Conservation (phyloP, 306 rosid genomes). For the Astragalus glycyphyllos region DNA sequence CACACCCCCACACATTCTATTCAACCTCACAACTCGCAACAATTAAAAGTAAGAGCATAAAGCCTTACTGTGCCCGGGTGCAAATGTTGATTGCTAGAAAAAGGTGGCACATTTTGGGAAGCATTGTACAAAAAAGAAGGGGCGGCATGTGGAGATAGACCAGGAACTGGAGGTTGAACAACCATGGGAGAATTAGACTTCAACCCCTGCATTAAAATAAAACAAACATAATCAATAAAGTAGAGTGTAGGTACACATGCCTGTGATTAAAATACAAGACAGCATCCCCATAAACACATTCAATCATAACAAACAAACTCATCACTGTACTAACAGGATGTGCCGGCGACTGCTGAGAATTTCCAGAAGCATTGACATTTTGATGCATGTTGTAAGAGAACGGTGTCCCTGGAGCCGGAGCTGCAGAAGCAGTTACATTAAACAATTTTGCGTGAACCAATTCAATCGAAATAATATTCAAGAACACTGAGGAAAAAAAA, state of each 20-base stretch:
- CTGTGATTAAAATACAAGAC: not conserved
- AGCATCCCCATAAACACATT: constrained; percentile 7
- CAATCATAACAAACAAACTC: constrained; percentile 21
- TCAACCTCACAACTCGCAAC: constrained; percentile 17
- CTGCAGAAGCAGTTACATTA: constrained; percentile 38
- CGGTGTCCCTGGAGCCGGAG: constrained; percentile 33
- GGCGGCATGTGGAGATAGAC: constrained; percentile 42
- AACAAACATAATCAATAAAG: constrained; percentile 1
- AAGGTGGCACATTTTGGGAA: constrained; percentile 43
- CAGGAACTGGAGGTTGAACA: constrained; percentile 58
- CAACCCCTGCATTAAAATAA: constrained; percentile 46
- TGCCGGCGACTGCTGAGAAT: constrained; percentile 49
- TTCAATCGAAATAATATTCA: not conserved
- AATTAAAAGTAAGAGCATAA: not conserved
- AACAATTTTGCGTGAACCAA: constrained; percentile 17
- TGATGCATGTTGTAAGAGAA: constrained; percentile 40
- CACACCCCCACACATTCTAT: not conserved
- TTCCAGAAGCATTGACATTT: constrained; percentile 42
- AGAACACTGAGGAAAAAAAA: not conserved
- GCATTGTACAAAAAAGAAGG: constrained; percentile 59
- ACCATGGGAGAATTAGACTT: constrained; percentile 46
- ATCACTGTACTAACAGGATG: constrained; percentile 49
- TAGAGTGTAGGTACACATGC: not conserved
- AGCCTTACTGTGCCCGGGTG: constrained; percentile 54
- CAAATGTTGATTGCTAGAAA: constrained; percentile 49